These are phyloP conservation scores for Leishmania tropica DNA, from an alignment of 208 protist species.

Conservation along the genomic window DNA sequence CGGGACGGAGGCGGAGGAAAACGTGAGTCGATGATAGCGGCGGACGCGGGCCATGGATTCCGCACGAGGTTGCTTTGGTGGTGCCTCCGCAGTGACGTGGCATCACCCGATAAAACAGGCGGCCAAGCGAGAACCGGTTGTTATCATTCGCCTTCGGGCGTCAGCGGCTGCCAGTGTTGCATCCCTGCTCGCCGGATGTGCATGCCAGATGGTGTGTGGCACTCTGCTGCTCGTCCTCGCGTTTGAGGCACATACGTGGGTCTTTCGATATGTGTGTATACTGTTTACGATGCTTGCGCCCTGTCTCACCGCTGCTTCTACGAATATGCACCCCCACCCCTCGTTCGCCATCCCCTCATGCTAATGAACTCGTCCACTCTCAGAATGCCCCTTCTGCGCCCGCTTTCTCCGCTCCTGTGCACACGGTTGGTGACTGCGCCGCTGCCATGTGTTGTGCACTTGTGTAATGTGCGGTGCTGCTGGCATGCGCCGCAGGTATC, in stretches of 20 bases:
- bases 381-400: background rate
- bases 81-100: background rate
- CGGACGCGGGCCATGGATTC: background rate
- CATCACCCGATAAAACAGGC: background rate
- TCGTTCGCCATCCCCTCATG: background rate
- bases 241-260: background rate
- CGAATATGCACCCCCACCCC: background rate
- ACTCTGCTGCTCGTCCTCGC: background rate
- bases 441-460: background rate
- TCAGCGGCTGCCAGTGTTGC: background rate
- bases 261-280: background rate
- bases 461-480: background rate
- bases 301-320: too few relatives aligned
- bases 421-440: background rate
- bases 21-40: background rate
- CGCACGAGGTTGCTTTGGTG: background rate
- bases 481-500: background rate
- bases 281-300: too few relatives aligned
- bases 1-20: background rate
- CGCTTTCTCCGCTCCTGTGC: background rate
- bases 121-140: background rate
- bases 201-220: background rate
- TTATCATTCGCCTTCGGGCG: too few relatives aligned
- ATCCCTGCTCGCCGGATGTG: background rate
- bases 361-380: background rate